A percentile compares a stretch with the other conserved stretches of the same genome.
phyloP scores from a whole-genome alignment of 257 asterid species.

The Solanum chaucha region DNA sequence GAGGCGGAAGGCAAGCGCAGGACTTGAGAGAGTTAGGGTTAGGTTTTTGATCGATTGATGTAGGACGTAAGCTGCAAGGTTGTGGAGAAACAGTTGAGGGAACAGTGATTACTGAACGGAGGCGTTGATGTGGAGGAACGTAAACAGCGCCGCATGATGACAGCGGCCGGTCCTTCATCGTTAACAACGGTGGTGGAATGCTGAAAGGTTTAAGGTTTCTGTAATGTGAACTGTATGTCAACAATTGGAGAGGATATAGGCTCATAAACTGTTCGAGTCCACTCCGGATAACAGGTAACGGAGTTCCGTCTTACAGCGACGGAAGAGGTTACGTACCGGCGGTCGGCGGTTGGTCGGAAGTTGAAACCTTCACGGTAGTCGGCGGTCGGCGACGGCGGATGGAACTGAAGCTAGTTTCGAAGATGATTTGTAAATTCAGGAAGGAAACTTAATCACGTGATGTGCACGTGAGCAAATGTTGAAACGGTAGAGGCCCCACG shows the following conservation, averaged over 20 bases:
- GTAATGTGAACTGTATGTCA: constrained; percentile 16
- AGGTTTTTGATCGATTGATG: constrained; percentile 13
- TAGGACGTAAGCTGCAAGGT: background rate
- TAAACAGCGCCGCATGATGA: constrained; percentile 43
- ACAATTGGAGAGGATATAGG: constrained; percentile 32
- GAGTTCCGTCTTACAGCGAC: background rate
- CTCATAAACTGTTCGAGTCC: constrained; percentile 22
- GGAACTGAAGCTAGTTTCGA: background rate
- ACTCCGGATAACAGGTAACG: background rate
- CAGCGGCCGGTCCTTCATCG: constrained; percentile 52
- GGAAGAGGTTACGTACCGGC: background rate
- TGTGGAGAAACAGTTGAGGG: constrained; percentile 13
- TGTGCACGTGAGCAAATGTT: background rate
- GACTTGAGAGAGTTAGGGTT: constrained; percentile 19
- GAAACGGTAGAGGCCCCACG: background rate
- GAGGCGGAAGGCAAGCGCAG: constrained; percentile 38
- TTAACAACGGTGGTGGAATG: constrained; percentile 14
- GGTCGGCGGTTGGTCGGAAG: background rate
- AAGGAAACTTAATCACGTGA: background rate
- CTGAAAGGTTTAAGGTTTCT: constrained; percentile 38
- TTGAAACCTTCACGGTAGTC: background rate
- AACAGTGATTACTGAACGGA: constrained; percentile 24
- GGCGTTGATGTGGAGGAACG: constrained; percentile 77
- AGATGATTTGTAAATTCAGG: background rate
- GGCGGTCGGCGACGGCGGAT: background rate